These are phyloP conservation scores for Pichia nakasei DNA, from an alignment of 805 yeast genomes.

Conservation along the genomic window DNA sequence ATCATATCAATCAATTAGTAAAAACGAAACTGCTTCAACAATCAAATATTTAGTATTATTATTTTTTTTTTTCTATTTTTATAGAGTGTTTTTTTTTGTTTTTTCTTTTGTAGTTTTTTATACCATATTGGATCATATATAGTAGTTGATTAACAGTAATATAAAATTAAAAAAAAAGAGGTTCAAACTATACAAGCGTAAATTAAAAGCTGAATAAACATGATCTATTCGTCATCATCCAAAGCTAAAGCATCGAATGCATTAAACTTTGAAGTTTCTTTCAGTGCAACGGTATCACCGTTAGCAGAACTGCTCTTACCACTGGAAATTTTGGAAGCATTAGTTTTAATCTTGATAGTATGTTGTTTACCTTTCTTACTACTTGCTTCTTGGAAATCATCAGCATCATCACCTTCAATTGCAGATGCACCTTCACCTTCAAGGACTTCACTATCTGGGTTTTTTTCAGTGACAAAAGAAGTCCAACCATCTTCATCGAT, in stretches of 20 bases:
- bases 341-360: constrained; percentile 53
- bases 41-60: too few species aligned
- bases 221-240: constrained; percentile 38
- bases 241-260: constrained; percentile 72
- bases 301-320: constrained; percentile 56
- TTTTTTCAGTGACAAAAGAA: constrained; percentile 35
- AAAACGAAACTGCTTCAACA: too few species aligned
- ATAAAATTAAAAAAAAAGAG: neutral
- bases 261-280: constrained; percentile 59
- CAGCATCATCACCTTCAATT: constrained; percentile 10
- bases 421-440: constrained; percentile 34
- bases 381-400: constrained; percentile 33
- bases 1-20: too few species aligned
- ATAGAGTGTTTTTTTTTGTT: too few species aligned
- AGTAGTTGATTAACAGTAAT: too few species aligned
- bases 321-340: constrained; percentile 65
- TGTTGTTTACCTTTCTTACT: constrained; percentile 34
- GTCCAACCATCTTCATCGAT: constrained; percentile 84
- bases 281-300: constrained; percentile 61
- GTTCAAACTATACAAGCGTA: neutral
- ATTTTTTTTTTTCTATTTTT: too few species aligned
- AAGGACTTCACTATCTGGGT: constrained; percentile 29
- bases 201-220: neutral
- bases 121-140: too few species aligned
- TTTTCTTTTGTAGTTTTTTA: too few species aligned